Evolutionary conservation across 192 early-diverging fungal genomes (phyloP).

Genomic region (Gamsiella multidivaricata): DNA sequence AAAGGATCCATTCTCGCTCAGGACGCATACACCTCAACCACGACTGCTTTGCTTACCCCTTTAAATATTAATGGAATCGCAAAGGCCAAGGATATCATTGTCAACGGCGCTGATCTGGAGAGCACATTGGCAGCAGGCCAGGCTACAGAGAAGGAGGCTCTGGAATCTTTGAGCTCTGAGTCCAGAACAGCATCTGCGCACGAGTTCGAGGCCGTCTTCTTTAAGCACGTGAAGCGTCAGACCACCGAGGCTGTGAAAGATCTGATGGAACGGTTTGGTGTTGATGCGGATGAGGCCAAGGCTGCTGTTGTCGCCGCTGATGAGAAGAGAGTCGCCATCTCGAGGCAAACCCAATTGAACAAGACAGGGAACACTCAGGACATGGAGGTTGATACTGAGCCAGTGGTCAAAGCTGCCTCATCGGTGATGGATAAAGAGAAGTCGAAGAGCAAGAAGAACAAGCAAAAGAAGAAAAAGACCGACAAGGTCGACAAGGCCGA

Average conservation of each 20-base stretch:
- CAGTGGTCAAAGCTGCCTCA: neutral
- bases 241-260: constrained; percentile 21
- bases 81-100: constrained; percentile 12
- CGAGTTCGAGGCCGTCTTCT: constrained; percentile 52
- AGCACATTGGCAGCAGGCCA: constrained; percentile 30
- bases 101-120: constrained; percentile 15
- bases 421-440: neutral
- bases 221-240: constrained; percentile 37
- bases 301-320: constrained; percentile 1
- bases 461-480: constrained; percentile 3
- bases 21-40: constrained; percentile 40
- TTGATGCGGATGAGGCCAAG: constrained; percentile 13
- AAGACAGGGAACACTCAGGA: constrained; percentile 4
- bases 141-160: constrained; percentile 19
- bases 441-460: constrained; percentile 1
- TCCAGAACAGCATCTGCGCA: constrained; percentile 18
- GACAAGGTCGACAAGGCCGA: constrained; percentile 11
- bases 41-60: constrained; percentile 24
- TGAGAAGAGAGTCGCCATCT: constrained; percentile 5
- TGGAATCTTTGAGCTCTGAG: constrained; percentile 28
- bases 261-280: constrained; percentile 9
- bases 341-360: constrained; percentile 1
- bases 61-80: constrained; percentile 10
- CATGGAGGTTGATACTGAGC: constrained; percentile 34
- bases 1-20: constrained; percentile 22